Base-by-base conservation (phyloP, 345 rosid genomes). In the Dimocarpus longan region DNA sequence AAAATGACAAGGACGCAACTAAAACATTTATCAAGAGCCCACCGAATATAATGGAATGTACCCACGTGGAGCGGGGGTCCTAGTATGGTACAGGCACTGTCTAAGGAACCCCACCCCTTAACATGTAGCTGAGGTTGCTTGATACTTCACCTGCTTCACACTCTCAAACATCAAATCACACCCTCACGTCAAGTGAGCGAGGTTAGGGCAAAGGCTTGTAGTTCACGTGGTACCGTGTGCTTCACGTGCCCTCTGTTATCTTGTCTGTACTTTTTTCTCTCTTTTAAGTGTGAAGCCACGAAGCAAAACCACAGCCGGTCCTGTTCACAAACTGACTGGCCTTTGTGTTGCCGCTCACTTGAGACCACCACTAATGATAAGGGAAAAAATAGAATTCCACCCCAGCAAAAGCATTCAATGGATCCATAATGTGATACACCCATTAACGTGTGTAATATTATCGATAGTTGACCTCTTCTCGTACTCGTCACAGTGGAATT, bases 181-280 rank as follows among this genome's bases (percentile, higher is more conserved):
- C 13, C 56, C 76, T 26, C 44, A 6, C 16, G 7, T 44, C 70
- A 11, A 12, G 12, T n/a, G 80, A 70, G 37, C 18, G 59, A 73
- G 70, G 68, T 66, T 37, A 15, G 75, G 64, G 26, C 12, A 79
- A 75, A 79, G 79, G 80, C 80, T 83, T 83, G 89, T 39, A 68
- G 75, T 87, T 81, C 95, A 90, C 90, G 92, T 89, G 93, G 63
- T 26, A 22, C 62, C 69, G 60, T 19, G 84, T 69, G 67, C n/a
- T 77, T 82, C 90, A 86, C 89, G 90, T 88, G 90, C 56, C 86
- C 71, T 18, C 24, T 85, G 79, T 81, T 76, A 69, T 77, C 52
- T 60, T 83, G 87, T 82, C 82, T 78, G 48, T 50, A 28, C 63
- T 57, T 4, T 4, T 11, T 39, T 3, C 7, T 59, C 19, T 19